Conservation (phyloP, 306 rosid species). For the Prunus fruticosa region DNA sequence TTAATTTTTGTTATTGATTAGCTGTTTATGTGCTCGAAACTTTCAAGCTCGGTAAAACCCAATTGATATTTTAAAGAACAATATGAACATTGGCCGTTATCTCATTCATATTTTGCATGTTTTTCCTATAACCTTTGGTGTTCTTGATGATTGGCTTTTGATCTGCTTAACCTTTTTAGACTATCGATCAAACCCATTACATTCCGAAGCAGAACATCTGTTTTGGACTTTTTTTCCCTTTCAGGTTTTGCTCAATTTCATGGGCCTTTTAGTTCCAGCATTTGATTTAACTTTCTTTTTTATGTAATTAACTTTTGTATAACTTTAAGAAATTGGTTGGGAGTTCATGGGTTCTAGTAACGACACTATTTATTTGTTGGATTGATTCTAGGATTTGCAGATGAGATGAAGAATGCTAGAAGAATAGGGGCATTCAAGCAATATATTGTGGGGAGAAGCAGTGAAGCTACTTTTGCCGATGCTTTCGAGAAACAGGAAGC, state of each 20-base stretch:
- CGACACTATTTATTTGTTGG: not conserved
- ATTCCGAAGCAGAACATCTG: not conserved
- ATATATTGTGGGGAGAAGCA: constrained; percentile 78
- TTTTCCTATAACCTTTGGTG: not conserved
- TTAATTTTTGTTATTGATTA: not conserved
- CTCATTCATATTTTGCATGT: not conserved
- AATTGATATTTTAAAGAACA: not conserved
- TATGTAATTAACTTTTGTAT: not conserved
- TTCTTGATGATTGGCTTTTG: not conserved
- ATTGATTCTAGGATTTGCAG: constrained; percentile 57
- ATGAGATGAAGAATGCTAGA: constrained; percentile 69
- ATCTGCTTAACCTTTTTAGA: not conserved
- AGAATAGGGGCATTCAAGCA: constrained; percentile 65
- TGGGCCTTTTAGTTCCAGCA: not conserved
- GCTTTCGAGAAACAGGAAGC: constrained; percentile 73
- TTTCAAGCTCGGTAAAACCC: not conserved
- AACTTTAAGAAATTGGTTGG: not conserved
- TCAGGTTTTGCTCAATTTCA: not conserved
- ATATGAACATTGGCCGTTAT: not conserved
- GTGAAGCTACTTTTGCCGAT: constrained; percentile 65
- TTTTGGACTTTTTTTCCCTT: no score
- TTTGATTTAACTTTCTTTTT: not conserved
- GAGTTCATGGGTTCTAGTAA: not conserved
- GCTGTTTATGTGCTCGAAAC: not conserved
- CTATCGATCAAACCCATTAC: not conserved